Conservation (phyloP, 805 yeast species). For the Sugiyamaella valdiviana region DNA sequence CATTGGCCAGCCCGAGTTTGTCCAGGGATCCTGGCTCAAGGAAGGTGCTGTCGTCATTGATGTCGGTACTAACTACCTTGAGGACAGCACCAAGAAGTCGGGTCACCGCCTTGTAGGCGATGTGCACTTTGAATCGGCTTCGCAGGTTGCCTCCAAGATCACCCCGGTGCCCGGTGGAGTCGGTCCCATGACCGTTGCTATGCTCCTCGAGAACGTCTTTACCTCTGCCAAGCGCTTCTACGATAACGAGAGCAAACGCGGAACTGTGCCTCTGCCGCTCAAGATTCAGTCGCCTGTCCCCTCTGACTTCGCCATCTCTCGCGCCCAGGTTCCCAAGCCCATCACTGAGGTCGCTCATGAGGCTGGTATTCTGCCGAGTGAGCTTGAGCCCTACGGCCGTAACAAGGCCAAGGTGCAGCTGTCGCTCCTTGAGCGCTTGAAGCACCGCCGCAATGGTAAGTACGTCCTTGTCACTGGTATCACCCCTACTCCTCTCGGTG, state of each 20-base stretch:
- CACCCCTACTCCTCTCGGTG: slow-evolving; percentile 97
- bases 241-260: slow-evolving; percentile 40
- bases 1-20: slow-evolving; percentile 76
- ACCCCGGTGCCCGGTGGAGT: slow-evolving; percentile 99
- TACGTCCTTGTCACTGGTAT: slow-evolving; percentile 93
- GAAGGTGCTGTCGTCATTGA: slow-evolving; percentile 84
- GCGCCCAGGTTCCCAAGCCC: slow-evolving; percentile 81
- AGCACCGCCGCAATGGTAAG: slow-evolving; percentile 63
- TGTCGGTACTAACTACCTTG: slow-evolving; percentile 88
- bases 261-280: slow-evolving; percentile 51
- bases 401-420: slow-evolving; percentile 85
- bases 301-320: slow-evolving; percentile 81
- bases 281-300: slow-evolving; percentile 66
- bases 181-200: slow-evolving; percentile 98
- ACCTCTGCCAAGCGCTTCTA: slow-evolving; percentile 66
- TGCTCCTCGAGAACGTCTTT: slow-evolving; percentile 81
- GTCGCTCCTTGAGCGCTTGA: slow-evolving; percentile 61
- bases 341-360: slow-evolving; percentile 72
- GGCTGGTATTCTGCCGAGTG: slow-evolving; percentile 68
- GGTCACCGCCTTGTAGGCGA: slow-evolving; percentile 89
- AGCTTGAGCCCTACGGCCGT: slow-evolving; percentile 84
- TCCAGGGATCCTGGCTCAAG: slow-evolving; percentile 84
- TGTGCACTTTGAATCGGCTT: slow-evolving; percentile 70
- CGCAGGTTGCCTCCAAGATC: slow-evolving; percentile 55
- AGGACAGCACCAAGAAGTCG: slow-evolving; percentile 64